phyloP scores from a whole-genome alignment of 257 asterid species.

The Penstemon eatonii region DNA sequence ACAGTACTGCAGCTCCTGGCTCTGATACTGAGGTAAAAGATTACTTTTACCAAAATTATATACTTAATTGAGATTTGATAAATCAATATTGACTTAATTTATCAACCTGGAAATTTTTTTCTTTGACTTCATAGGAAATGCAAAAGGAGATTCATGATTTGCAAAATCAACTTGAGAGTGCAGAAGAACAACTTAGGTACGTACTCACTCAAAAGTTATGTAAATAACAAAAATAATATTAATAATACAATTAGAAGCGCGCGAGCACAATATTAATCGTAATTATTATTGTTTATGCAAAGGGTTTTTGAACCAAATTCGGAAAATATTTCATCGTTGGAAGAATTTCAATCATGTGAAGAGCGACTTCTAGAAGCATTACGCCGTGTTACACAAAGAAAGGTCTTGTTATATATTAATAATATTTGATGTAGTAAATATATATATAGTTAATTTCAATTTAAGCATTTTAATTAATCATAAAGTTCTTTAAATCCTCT shows the following conservation, averaged over 20 bases:
- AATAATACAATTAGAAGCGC: too few species aligned
- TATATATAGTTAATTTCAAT: not conserved
- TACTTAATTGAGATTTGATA: not conserved
- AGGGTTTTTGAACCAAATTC: conserved; percentile 67
- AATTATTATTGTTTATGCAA: not conserved
- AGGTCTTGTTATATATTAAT: conserved; percentile 27
- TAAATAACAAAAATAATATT: too few species aligned
- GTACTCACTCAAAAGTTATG: not conserved
- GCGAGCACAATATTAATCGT: too few species aligned
- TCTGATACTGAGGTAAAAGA: conserved; percentile 51
- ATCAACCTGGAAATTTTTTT: not conserved
- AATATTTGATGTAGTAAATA: not conserved
- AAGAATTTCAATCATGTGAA: conserved; percentile 55
- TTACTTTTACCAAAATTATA: not conserved
- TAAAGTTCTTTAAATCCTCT: not conserved
- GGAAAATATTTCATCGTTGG: conserved; percentile 44
- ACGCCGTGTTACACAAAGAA: conserved; percentile 52
- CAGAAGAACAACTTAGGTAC: conserved; percentile 50
- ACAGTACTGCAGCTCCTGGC: conserved; percentile 60
- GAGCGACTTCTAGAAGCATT: conserved; percentile 48
- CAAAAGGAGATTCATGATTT: conserved; percentile 51
- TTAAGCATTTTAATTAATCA: not conserved
- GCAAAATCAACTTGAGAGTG: conserved; percentile 55
- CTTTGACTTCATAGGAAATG: conserved; percentile 41
- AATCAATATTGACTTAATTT: not conserved